These are phyloP conservation scores for Psophocarpus tetragonolobus DNA, from an alignment of 306 rosid genomes.

Conservation along the genomic window DNA sequence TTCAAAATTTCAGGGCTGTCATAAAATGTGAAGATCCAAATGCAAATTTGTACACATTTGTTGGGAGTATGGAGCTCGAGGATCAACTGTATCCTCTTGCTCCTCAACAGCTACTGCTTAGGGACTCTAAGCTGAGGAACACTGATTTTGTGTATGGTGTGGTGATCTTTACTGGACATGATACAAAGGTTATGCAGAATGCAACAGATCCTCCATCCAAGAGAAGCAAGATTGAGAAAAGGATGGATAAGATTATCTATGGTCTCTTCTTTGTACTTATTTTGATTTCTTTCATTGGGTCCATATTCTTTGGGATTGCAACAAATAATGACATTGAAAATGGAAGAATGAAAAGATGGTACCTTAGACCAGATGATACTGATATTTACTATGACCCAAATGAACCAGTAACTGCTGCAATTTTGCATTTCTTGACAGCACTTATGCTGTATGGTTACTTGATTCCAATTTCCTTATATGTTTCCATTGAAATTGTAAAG, in stretches of 20 bases:
- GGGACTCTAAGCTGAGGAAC: constrained; percentile 98
- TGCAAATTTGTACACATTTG: constrained; percentile 87
- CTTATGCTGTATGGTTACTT: constrained; percentile 87
- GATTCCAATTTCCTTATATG: constrained; percentile 95
- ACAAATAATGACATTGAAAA: constrained; percentile 66
- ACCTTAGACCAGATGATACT: constrained; percentile 82
- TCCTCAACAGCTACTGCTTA: constrained; percentile 91
- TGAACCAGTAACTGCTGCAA: constrained; percentile 69
- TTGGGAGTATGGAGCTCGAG: constrained; percentile 69
- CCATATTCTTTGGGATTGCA: constrained; percentile 71
- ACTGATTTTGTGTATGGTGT: constrained; percentile 91
- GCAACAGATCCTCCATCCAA: constrained; percentile 93
- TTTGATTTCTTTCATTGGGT: constrained; percentile 64
- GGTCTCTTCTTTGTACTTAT: constrained; percentile 60
- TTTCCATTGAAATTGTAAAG: constrained; percentile 95
- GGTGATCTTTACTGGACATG: constrained; percentile 89
- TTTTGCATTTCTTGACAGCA: constrained; percentile 76
- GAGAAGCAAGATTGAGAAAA: constrained; percentile 88
- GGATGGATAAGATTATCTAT: constrained; percentile 89
- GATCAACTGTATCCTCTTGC: constrained; percentile 75
- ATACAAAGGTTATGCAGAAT: constrained; percentile 96
- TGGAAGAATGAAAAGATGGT: constrained; percentile 81
- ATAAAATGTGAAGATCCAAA: constrained; percentile 95
- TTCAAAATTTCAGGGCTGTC: constrained; percentile 64
- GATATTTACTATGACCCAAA: constrained; percentile 64